Evolutionary conservation across 1,284 basidiomycete genomes (phyloP), one percentile per base, ranked within the genome.

Genomic region (Trametes versicolor): DNA sequence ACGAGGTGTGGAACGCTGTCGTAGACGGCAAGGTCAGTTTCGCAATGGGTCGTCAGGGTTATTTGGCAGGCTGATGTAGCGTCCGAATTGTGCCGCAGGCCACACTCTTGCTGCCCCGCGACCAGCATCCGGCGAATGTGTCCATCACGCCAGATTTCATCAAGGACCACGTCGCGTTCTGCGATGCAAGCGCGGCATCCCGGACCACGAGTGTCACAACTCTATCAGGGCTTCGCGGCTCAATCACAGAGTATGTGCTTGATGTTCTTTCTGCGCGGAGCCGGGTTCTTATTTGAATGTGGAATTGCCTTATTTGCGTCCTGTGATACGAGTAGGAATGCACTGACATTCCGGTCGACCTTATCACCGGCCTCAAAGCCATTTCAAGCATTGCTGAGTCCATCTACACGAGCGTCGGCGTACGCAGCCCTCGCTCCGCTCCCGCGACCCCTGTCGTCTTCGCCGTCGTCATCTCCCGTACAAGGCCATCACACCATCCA

Each of bases 221-320:
- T 0, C 80, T 95, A 32, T 95, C 94, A 1, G 95, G 95, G 12
- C 78, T 97, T 23, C 82, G 95, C 45, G 94, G 93, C 12, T 83
- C 80, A 12, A 75, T 95, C 23, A 78, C 80, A 59, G 81, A 82
- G 90, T 91, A 75, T 57, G 84, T 70, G n/a, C 3, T 58, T 47
- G 47, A 61, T 43, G 55, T 43, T 58, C 54, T 29, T 78, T 23
- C 64, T 15, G 23, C 25, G 4, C 21, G 9, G 12, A 37, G 21
- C 23, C 21, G n/a, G 36, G 34, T 8, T 7, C 56, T 58, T n/a
- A 57, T 55, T 43, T 45, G 39, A 45, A 25, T n/a, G 21, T 27
- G 8, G 21, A 17, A 7, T 37, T 41, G 56, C 23, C 56, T 25
- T 27, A 15, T 25, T 17, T 10, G 34, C 39, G 2, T 68, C 41